Evolutionary conservation across 495 filamentous ascomycete species (phyloP), one percentile per base, ranked within the genome.

Genomic region (Neurospora africana): DNA sequence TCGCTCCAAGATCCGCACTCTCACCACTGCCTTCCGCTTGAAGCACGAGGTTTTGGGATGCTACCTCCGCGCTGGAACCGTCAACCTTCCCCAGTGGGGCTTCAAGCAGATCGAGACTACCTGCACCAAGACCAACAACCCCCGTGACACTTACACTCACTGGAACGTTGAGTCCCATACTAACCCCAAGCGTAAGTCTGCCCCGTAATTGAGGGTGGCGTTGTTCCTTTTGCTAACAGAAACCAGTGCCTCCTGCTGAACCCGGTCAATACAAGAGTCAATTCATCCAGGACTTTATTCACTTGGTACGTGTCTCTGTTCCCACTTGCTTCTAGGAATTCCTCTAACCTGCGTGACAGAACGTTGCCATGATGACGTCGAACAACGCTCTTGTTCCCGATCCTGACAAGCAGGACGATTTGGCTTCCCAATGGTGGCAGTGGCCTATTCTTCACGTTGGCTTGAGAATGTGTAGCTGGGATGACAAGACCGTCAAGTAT

Each of bases 321-420:
- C 21, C 17, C 39, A 19, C 13, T 13, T 8, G 35, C 69, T 43
- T 30, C 13, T 38, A 11, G 35, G 30, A 23, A 19, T 13, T 23
- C 38, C 35, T 41, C 75, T 78, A 70, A 78, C 72, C 9, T 27
- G 35, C 15, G 1, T 37, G 4, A 4, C 67, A 80, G 79, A 99
- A 99, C 81, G 95, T 99, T 72, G 95, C 96, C 70, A 99, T 99
- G 95, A 98, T 98, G 96, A 99, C 95, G 21, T 98, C 96, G 17
- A 99, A 99, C 84, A 99, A 99, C 79, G 95, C 95, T 44, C 88
- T 99, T 27, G 94, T 99, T 58, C 95, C 95, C 13, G 96, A 99
- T 78, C 96, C 95, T 5, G 95, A 99, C 81, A 99, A 99, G 86
- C 95, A 98, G 82, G 95, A 99, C 79, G 95, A 99, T 79, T 86